These are phyloP conservation scores for Wolfiporia cocos DNA, from an alignment of 1,284 basidiomycete species.

Conservation along the genomic window DNA sequence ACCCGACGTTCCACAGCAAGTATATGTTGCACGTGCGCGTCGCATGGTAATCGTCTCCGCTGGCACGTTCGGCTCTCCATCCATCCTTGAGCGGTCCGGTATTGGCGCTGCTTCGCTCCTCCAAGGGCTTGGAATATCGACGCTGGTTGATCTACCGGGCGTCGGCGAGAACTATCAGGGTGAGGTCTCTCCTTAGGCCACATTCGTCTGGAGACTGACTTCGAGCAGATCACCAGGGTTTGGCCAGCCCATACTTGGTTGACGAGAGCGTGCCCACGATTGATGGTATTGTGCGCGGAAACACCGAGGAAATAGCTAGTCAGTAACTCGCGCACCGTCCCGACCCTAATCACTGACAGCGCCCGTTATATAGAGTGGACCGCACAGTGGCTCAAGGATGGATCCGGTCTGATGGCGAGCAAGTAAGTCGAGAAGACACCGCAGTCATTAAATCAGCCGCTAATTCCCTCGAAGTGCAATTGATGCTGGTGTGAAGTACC, in stretches of 20 bases:
- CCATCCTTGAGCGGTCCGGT: constrained; percentile 27
- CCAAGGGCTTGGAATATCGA: constrained; percentile 31
- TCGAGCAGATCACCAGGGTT: constrained; percentile 38
- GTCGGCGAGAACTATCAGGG: constrained; percentile 56
- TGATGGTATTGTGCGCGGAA: constrained; percentile 35
- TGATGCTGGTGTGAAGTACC: constrained; percentile 43
- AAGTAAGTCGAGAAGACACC: constrained; percentile 31
- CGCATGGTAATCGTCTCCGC: constrained; percentile 43
- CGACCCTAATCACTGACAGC: background rate
- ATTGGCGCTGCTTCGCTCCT: constrained; percentile 31
- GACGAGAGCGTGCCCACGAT: constrained; percentile 36
- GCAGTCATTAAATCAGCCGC: background rate
- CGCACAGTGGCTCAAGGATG: constrained; percentile 36
- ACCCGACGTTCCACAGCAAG: constrained; percentile 14
- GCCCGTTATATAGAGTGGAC: constrained; percentile 27
- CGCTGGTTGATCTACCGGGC: constrained; percentile 44
- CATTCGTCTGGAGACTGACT: background rate
- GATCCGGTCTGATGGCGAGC: constrained; percentile 41
- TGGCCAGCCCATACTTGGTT: constrained; percentile 30
- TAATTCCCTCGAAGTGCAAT: constrained; percentile 26
- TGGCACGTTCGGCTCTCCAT: constrained; percentile 25
- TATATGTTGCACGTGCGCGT: constrained; percentile 28
- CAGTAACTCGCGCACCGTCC: constrained; percentile 3
- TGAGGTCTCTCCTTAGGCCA: constrained; percentile 9
- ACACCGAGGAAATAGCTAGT: constrained; percentile 30